Evolutionary conservation across 1,139 yeast species (phyloP).

Genomic region (Nakaseomyces uthaithaninus): DNA sequence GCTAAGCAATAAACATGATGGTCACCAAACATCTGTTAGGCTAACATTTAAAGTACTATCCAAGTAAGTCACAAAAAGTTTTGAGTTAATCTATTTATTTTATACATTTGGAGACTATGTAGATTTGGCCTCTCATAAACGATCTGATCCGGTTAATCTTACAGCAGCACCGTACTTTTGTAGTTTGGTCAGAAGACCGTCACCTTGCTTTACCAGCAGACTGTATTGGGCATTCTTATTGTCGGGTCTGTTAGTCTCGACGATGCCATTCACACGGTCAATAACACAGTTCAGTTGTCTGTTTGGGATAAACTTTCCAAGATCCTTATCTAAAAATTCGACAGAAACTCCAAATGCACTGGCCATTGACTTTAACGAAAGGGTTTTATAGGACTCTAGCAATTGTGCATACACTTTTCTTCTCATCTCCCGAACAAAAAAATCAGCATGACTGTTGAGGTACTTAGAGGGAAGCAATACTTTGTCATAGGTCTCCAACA

Average conservation of each 20-base stretch:
- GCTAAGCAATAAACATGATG: too few relatives aligned
- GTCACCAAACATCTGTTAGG: too few relatives aligned
- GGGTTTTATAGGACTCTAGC: conserved; percentile 86
- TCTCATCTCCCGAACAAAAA: conserved; percentile 84
- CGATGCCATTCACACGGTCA: conserved; percentile 90
- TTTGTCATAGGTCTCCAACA: conserved; percentile 71
- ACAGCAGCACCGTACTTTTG: conserved; percentile 98
- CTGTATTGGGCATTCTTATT: conserved; percentile 93
- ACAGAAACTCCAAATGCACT: conserved; percentile 81
- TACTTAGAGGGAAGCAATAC: conserved; percentile 69
- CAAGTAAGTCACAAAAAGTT: too few relatives aligned
- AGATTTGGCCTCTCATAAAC: conserved; percentile 31
- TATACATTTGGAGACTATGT: background rate
- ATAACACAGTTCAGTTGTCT: conserved; percentile 91
- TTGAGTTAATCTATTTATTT: background rate
- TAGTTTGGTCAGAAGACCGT: conserved; percentile 80
- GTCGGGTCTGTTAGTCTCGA: conserved; percentile 93
- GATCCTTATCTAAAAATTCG: conserved; percentile 73
- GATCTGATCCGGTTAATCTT: conserved; percentile 85
- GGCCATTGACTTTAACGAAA: conserved; percentile 89
- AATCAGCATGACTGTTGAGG: conserved; percentile 70
- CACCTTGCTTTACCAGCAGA: conserved; percentile 83
- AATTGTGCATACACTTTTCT: conserved; percentile 92
- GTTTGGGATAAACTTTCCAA: conserved; percentile 85
- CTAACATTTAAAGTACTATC: too few relatives aligned